Conservation (phyloP, 176 grass and related monocot genomes). For the Stipa capillata region DNA sequence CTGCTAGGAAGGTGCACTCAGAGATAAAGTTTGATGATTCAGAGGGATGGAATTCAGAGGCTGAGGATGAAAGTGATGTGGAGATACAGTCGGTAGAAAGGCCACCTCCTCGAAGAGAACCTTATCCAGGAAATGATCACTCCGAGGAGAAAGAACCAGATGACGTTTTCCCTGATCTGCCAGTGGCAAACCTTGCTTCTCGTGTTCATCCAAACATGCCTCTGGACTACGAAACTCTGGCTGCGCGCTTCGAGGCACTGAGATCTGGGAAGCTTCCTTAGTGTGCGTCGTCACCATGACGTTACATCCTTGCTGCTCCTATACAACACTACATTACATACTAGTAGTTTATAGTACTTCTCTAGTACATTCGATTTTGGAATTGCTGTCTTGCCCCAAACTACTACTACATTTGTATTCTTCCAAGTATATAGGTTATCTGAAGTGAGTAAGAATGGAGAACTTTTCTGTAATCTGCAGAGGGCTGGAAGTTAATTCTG, state of each 20-base stretch:
- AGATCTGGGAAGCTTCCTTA: conserved; percentile 49
- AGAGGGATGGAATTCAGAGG: conserved; percentile 43
- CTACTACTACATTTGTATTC: background rate
- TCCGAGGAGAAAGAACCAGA: background rate
- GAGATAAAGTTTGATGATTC: conserved; percentile 83
- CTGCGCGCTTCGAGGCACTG: conserved; percentile 78
- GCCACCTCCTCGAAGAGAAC: conserved; percentile 33
- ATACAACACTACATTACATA: background rate
- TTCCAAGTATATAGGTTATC: background rate
- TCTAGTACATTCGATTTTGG: conserved; percentile 10
- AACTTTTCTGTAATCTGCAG: background rate
- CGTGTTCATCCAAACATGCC: conserved; percentile 92
- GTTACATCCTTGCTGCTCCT: background rate
- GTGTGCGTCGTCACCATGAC: background rate
- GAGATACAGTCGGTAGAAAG: conserved; percentile 39
- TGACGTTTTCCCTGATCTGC: conserved; percentile 9
- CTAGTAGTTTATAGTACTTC: background rate
- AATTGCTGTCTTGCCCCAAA: background rate
- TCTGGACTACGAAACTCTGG: conserved; percentile 74
- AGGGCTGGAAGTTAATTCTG: background rate
- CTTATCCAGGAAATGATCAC: background rate
- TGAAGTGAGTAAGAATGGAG: background rate
- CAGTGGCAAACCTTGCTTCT: conserved; percentile 29
- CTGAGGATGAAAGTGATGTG: conserved; percentile 29
- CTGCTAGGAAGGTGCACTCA: conserved; percentile 38